A percentile compares a stretch with the other conserved stretches of the same genome.
phyloP scores from a whole-genome alignment of 495 filamentous ascomycete genomes.

The Neurospora africana region DNA sequence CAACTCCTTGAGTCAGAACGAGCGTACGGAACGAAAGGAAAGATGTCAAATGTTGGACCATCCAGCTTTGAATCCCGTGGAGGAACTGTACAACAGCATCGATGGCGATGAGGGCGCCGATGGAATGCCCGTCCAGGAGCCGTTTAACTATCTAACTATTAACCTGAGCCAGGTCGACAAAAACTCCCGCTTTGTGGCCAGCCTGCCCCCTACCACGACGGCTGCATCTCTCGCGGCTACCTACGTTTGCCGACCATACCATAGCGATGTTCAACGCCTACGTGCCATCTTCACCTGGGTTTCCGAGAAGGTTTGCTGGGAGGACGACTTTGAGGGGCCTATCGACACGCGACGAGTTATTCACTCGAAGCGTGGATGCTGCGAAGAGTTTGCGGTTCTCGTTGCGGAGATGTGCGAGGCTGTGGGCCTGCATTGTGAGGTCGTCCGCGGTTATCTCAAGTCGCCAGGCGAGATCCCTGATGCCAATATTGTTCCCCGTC shows the following conservation, averaged over 20 bases:
- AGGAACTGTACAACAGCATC: constrained; percentile 70
- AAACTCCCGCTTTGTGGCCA: constrained; percentile 82
- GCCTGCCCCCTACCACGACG: constrained; percentile 80
- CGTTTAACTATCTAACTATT: constrained; percentile 66
- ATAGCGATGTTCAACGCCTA: constrained; percentile 86
- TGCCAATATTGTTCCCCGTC: constrained; percentile 57
- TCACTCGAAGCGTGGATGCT: constrained; percentile 70
- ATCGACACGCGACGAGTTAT: constrained; percentile 76
- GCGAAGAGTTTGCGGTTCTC: constrained; percentile 82
- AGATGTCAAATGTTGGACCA: constrained; percentile 92
- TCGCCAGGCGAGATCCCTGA: constrained; percentile 76
- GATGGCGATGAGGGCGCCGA: constrained; percentile 89
- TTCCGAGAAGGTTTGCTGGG: constrained; percentile 90
- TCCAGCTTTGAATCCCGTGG: constrained; percentile 76
- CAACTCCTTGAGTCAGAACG: constrained; percentile 82
- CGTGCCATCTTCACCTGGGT: constrained; percentile 96
- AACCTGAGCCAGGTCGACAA: constrained; percentile 89
- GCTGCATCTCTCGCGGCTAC: constrained; percentile 76
- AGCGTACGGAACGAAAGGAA: constrained; percentile 76
- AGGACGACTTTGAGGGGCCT: constrained; percentile 72
- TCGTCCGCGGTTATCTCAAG: constrained; percentile 83
- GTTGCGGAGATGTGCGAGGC: constrained; percentile 90
- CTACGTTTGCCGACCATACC: constrained; percentile 88
- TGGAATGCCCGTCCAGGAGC: constrained; percentile 69
- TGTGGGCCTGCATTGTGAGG: constrained; percentile 76